A percentile compares a stretch with the other conserved stretches of the same genome.
Conservation (phyloP, 768 basidiomycete genomes). For the Boletus reticuloceps region DNA sequence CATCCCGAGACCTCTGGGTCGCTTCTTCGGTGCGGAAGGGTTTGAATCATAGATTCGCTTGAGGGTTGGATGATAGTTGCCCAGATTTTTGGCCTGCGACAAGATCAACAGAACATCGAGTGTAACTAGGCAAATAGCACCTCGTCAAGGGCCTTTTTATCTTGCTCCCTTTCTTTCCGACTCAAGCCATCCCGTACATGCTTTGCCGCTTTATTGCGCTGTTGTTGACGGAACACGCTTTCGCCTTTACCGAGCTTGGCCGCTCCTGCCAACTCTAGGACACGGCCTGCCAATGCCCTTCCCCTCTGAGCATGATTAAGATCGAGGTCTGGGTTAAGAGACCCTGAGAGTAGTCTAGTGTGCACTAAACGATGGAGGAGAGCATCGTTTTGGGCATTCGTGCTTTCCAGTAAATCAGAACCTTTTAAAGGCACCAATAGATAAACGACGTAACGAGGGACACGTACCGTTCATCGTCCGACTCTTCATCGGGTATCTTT, state of each 20-base stretch:
- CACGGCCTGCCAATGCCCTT: slow-evolving; percentile 74
- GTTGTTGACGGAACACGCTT: slow-evolving; percentile 51
- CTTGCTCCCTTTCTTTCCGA: slow-evolving; percentile 57
- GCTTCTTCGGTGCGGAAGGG: slow-evolving; percentile 34
- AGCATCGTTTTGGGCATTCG: slow-evolving; percentile 75
- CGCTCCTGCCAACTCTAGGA: slow-evolving; percentile 67
- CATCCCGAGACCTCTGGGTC: slow-evolving; percentile 69
- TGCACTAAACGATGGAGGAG: slow-evolving; percentile 77
- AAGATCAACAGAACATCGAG: slow-evolving; percentile 4
- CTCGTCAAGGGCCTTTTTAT: slow-evolving; percentile 61
- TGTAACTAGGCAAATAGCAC: slow-evolving; percentile 35
- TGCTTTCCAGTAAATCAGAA: slow-evolving; percentile 39
- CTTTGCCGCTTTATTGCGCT: slow-evolving; percentile 70
- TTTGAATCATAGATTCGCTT: slow-evolving; percentile 61
- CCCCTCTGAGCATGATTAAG: slow-evolving; percentile 64
- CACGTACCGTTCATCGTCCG: slow-evolving; percentile 56
- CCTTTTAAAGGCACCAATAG: not conserved
- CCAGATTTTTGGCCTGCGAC: slow-evolving; percentile 72
- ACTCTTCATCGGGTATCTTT: slow-evolving; percentile 34
- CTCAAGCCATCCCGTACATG: slow-evolving; percentile 68
- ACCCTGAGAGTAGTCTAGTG: slow-evolving; percentile 75
- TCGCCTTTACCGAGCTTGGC: slow-evolving; percentile 79
- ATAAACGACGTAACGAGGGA: not conserved
- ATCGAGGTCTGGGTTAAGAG: slow-evolving; percentile 58
- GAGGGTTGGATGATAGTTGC: slow-evolving; percentile 79